These are phyloP conservation scores for Penicillium ochrochloron DNA, from an alignment of 495 filamentous ascomycete genomes.

Conservation along the genomic window DNA sequence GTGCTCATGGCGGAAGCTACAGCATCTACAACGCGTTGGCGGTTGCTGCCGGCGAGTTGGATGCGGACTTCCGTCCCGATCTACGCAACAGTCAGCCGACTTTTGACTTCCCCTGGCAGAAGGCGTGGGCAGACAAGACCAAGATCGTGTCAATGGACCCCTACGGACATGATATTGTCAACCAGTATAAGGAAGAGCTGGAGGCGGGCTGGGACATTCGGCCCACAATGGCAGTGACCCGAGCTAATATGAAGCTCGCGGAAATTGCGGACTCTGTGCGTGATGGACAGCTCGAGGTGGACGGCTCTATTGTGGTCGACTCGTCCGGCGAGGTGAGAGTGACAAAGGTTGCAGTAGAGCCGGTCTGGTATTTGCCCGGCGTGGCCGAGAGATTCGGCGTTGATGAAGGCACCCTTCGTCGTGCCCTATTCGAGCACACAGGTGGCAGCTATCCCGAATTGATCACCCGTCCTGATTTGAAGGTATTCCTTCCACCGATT, in stretches of 20 bases:
- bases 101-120: slow-evolving; percentile 82
- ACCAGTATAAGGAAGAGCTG: slow-evolving; percentile 44
- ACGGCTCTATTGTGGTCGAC: slow-evolving; percentile 91
- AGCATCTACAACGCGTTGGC: slow-evolving; percentile 95
- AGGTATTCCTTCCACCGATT: slow-evolving; percentile 94
- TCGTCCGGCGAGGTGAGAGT: slow-evolving; percentile 83
- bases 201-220: slow-evolving; percentile 86
- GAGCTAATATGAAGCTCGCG: slow-evolving; percentile 94
- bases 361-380: slow-evolving; percentile 93
- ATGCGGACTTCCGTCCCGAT: slow-evolving; percentile 83
- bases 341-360: slow-evolving; percentile 96
- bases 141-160: slow-evolving; percentile 99
- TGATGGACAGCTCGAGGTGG: slow-evolving; percentile 76
- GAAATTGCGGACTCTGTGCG: slow-evolving; percentile 89
- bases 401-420: slow-evolving; percentile 84
- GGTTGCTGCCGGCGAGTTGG: slow-evolving; percentile 86
- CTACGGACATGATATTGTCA: slow-evolving; percentile 73
- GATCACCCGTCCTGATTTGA: slow-evolving; percentile 91
- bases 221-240: slow-evolving; percentile 93
- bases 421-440: slow-evolving; percentile 91
- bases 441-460: slow-evolving; percentile 91
- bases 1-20: slow-evolving; percentile 96
- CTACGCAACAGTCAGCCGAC: slow-evolving; percentile 95
- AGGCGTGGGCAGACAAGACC: slow-evolving; percentile 86
- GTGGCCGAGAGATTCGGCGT: slow-evolving; percentile 96